Evolutionary conservation across 2,329 filamentous ascomycete species (phyloP), one percentile per base, ranked within the genome.

Genomic region (Colletotrichum destructivum): DNA sequence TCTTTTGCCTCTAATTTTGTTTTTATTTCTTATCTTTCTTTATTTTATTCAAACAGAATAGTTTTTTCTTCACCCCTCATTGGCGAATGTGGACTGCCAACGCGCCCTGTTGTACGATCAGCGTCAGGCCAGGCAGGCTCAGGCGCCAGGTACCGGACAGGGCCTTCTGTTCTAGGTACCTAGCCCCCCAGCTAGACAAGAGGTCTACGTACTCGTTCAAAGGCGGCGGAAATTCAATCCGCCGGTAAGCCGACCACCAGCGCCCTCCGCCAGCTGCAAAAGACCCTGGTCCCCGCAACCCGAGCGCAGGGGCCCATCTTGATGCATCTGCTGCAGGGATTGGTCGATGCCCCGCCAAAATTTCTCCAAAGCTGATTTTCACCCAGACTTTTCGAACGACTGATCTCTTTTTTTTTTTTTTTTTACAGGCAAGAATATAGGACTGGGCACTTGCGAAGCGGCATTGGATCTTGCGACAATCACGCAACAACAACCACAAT

Each of bases 331-430:
- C 54, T 54, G 54, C 69, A 72, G 60, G 69, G 69, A 72, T 72
- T 72, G 69, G 69, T 64, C 31, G 69, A 47, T 66, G 72, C 70
- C 72, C 72, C 72, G 70, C 72, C 71, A 71, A 74, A 74, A 73
- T 74, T 73, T 74, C 66, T 67, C 71, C 54, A 67, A 66, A 40
- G 38, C 62, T 71, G 51, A 55, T 62, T 66, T 66, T 66, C 71
- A 62, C 31, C 4, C 21, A 72, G 38, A 44, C 42, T 59, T 69
- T 68, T 66, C 40, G 21, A 44, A 3, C 46, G 23, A 35, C 23
- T 15, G 38, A 9, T 8, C 13, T 15, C 51, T 40, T 62, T 49
- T 60, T 15, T 62, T 40, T 62, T 49, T 60, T 49, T 61, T 49
- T 23, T 42, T 9, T 3, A n/a, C 31, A 35, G 31, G 7, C 8